Evolutionary conservation across 805 yeast species (phyloP).

Genomic region (Alloascoidea africana): DNA sequence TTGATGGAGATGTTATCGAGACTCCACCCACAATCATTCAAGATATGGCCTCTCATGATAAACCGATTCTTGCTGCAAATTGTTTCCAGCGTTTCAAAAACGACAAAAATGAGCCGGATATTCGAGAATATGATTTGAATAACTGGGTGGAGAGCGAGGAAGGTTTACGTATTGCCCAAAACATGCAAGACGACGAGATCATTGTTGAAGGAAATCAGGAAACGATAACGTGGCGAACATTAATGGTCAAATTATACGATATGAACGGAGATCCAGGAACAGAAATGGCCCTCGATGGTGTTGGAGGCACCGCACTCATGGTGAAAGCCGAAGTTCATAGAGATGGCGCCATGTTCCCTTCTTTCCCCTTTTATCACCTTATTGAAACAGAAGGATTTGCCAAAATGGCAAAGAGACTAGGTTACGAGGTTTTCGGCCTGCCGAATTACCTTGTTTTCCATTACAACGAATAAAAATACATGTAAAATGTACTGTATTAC

Average conservation of each 20-base stretch:
- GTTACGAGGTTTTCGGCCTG: constrained; percentile 81
- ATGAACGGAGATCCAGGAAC: constrained; percentile 36
- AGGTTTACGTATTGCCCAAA: constrained; percentile 60
- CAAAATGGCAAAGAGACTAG: constrained; percentile 89
- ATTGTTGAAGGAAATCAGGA: constrained; percentile 91
- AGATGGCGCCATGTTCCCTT: constrained; percentile 99
- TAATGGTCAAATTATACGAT: constrained; percentile 84
- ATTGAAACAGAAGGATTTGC: constrained; percentile 97
- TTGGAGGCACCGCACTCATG: constrained; percentile 93
- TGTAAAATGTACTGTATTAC: no score
- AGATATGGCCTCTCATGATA: constrained; percentile 74
- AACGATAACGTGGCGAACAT: constrained; percentile 86
- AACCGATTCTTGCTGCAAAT: constrained; percentile 83
- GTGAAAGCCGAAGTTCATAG: constrained; percentile 97
- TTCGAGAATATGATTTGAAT: constrained; percentile 89
- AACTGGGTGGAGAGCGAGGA: constrained; percentile 71
- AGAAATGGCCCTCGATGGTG: constrained; percentile 88
- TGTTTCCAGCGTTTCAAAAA: constrained; percentile 76
- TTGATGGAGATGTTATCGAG: constrained; percentile 90
- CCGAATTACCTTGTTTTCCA: constrained; percentile 93
- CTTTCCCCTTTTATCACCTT: constrained; percentile 92
- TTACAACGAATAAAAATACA: constrained; percentile 13
- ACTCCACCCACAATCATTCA: constrained; percentile 73
- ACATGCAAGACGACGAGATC: constrained; percentile 76
- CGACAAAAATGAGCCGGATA: constrained; percentile 31